Conservation (phyloP, 495 filamentous ascomycete species). For the Chaetomium cochliodes region DNA sequence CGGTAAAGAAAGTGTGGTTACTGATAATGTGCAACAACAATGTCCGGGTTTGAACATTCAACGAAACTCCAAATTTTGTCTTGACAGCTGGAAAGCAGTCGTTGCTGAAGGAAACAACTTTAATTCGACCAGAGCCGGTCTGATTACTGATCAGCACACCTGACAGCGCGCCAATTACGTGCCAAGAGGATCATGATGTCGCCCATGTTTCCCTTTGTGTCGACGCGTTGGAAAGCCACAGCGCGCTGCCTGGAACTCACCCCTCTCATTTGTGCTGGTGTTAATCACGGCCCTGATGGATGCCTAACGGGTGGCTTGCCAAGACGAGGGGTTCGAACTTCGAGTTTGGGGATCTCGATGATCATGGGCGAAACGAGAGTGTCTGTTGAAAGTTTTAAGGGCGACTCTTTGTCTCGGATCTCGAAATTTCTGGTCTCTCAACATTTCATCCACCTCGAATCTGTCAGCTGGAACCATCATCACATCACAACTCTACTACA, state of each 20-base stretch:
- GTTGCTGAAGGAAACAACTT: too few species aligned
- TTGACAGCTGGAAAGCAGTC: too few species aligned
- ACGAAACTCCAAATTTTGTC: too few species aligned
- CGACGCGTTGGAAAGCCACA: neutral
- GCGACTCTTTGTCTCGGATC: neutral
- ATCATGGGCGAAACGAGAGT: too few species aligned
- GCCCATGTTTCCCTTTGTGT: neutral
- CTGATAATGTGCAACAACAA: too few species aligned
- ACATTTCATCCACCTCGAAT: neutral
- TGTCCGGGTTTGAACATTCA: too few species aligned
- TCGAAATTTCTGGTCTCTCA: neutral
- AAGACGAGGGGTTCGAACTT: neutral
- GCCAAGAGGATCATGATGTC: neutral
- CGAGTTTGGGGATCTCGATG: too few species aligned
- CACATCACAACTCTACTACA: too few species aligned
- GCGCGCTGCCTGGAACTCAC: too few species aligned
- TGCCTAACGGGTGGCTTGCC: neutral
- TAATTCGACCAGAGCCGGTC: neutral
- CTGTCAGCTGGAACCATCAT: too few species aligned
- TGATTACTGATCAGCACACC: constrained; percentile 16
- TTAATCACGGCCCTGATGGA: neutral
- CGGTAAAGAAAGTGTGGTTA: too few species aligned
- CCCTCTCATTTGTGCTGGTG: neutral
- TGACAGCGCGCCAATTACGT: constrained; percentile 16
- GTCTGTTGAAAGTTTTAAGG: too few species aligned